phyloP scores from a whole-genome alignment of 495 filamentous ascomycete genomes.

The Penicillium chermesinum region DNA sequence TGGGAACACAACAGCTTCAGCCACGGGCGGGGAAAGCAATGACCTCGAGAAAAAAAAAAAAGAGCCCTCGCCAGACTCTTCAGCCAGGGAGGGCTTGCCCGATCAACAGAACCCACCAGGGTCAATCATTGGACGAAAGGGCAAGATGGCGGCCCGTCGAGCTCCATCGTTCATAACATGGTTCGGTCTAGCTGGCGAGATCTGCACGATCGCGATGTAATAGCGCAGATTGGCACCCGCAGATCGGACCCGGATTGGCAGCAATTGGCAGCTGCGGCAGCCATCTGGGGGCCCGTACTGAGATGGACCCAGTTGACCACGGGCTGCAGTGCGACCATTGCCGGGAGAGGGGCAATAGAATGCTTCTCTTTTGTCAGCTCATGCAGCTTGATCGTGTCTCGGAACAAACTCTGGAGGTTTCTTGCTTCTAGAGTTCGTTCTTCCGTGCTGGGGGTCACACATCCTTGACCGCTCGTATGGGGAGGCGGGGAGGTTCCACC shows the following conservation, averaged over 20 bases:
- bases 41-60: constrained; percentile 6
- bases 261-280: constrained; percentile 13
- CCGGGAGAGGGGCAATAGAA: constrained; percentile 16
- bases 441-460: not conserved
- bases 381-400: not conserved
- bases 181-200: constrained; percentile 22
- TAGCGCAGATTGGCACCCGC: constrained; percentile 27
- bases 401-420: not conserved
- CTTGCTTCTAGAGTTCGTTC: not conserved
- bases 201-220: constrained; percentile 30
- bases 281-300: constrained; percentile 13
- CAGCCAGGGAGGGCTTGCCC: constrained; percentile 11
- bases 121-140: constrained; percentile 4
- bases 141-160: constrained; percentile 1
- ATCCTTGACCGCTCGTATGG: not conserved
- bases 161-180: constrained; percentile 24
- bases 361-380: constrained; percentile 25
- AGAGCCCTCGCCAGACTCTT: constrained; percentile 14
- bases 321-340: constrained; percentile 24
- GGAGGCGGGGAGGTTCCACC: not conserved
- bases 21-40: constrained; percentile 10
- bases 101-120: constrained; percentile 22
- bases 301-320: constrained; percentile 7
- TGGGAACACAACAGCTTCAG: not conserved
- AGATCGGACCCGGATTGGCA: constrained; percentile 18